Conservation (phyloP, 495 filamentous ascomycete species). For the Viridothelium virens region DNA sequence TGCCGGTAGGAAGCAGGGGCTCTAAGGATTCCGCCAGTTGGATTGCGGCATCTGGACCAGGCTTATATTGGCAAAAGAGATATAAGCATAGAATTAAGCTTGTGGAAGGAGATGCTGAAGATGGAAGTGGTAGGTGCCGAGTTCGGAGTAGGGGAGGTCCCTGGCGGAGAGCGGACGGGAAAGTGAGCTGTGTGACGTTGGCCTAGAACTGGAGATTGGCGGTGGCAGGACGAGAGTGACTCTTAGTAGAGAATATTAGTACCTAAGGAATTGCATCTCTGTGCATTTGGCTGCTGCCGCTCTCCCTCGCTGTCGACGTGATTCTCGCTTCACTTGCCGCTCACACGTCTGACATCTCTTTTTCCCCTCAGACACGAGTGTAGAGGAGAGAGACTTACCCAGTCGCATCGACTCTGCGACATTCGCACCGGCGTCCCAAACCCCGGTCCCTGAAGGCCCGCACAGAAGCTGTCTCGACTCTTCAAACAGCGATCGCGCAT, state of each 20-base stretch:
- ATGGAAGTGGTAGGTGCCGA: not conserved
- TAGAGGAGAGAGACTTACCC: constrained; percentile 12
- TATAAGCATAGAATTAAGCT: constrained; percentile 1
- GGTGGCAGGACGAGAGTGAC: no score
- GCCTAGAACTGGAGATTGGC: no score
- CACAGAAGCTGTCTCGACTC: constrained; percentile 12
- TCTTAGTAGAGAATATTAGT: no score
- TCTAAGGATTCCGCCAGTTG: not conserved
- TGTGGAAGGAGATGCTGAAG: not conserved
- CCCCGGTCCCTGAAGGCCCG: not conserved
- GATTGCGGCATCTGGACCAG: not conserved
- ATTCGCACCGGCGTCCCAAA: constrained; percentile 6
- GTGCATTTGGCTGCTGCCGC: no score
- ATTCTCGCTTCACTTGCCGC: not conserved
- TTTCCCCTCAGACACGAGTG: not conserved
- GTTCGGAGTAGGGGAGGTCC: not conserved
- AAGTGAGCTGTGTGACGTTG: no score
- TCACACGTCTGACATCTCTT: not conserved
- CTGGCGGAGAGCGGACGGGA: not conserved
- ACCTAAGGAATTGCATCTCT: no score
- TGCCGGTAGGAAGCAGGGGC: not conserved
- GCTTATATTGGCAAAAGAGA: not conserved
- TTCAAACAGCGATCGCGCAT: constrained; percentile 7
- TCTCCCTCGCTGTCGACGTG: not conserved
- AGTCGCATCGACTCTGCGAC: constrained; percentile 14